Conservation (phyloP, 306 rosid genomes). For the Vigna angularis region DNA sequence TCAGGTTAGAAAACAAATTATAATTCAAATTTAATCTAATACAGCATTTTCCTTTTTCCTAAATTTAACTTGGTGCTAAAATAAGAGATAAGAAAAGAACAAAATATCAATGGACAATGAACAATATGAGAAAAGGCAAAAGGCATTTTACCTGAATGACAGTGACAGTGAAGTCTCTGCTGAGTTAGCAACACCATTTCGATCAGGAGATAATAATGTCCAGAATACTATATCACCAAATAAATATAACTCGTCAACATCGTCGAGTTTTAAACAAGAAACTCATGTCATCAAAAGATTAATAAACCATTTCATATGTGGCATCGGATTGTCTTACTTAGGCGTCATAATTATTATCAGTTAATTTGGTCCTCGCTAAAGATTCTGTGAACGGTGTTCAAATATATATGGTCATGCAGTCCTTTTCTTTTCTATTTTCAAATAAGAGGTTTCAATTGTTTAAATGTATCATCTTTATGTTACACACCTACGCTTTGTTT, state of each 20-base stretch:
- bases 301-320: too few species aligned
- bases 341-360: neutral
- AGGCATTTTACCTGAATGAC: slow-evolving; percentile 65
- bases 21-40: neutral
- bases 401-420: neutral
- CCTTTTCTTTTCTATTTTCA: neutral
- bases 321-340: neutral
- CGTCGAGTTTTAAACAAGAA: slow-evolving; percentile 7
- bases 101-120: neutral
- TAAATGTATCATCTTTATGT: neutral
- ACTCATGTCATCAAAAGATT: neutral
- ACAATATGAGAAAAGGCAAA: slow-evolving; percentile 5
- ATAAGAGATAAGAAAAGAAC: too few species aligned
- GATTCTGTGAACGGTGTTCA: neutral
- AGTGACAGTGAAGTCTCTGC: slow-evolving; percentile 78
- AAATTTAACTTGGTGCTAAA: too few species aligned
- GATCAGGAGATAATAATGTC: slow-evolving; percentile 77
- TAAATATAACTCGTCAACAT: slow-evolving; percentile 32
- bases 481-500: too few species aligned
- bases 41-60: too few species aligned
- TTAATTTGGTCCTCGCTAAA: neutral
- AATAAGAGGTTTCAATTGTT: neutral
- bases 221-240: slow-evolving; percentile 64
- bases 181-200: slow-evolving; percentile 62
- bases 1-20: neutral